Conservation (phyloP, 2,329 filamentous ascomycete genomes). For the Colletotrichum magnum region DNA sequence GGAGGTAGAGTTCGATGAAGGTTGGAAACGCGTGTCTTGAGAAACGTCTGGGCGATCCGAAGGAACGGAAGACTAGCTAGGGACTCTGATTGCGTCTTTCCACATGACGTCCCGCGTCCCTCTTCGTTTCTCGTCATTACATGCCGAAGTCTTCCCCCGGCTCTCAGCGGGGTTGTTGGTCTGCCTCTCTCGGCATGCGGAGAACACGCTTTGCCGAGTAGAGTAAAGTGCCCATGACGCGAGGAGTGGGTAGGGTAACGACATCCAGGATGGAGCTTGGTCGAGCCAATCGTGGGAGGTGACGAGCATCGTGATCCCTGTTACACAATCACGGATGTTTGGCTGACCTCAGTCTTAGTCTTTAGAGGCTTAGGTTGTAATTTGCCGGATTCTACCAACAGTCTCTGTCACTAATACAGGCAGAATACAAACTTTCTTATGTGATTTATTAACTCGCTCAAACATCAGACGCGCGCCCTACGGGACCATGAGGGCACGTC, state of each 20-base stretch:
- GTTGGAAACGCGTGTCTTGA: slow-evolving; percentile 1
- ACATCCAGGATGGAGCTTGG: slow-evolving; percentile 26
- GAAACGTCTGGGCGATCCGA: neutral
- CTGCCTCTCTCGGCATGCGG: slow-evolving; percentile 4
- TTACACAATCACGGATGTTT: neutral
- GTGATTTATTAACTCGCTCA: neutral
- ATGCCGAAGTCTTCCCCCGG: neutral
- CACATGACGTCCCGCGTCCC: slow-evolving; percentile 15
- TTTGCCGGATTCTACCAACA: too few species aligned
- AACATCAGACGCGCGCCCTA: slow-evolving; percentile 1
- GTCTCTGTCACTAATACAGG: too few species aligned
- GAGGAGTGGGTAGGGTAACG: slow-evolving; percentile 34
- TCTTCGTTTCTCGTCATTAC: neutral
- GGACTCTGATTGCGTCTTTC: neutral
- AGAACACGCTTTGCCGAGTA: slow-evolving; percentile 22
- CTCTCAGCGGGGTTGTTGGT: slow-evolving; percentile 1
- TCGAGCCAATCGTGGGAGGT: slow-evolving; percentile 2
- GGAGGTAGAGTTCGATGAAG: neutral
- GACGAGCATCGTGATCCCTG: neutral
- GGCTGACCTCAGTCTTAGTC: too few species aligned
- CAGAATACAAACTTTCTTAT: neutral
- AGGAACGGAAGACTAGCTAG: neutral
- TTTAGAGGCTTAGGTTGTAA: too few species aligned
- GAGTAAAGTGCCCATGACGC: slow-evolving; percentile 26
- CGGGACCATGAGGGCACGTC: neutral